Evolutionary conservation across 257 asterid genomes (phyloP).

Genomic region (Primulina eburnea): DNA sequence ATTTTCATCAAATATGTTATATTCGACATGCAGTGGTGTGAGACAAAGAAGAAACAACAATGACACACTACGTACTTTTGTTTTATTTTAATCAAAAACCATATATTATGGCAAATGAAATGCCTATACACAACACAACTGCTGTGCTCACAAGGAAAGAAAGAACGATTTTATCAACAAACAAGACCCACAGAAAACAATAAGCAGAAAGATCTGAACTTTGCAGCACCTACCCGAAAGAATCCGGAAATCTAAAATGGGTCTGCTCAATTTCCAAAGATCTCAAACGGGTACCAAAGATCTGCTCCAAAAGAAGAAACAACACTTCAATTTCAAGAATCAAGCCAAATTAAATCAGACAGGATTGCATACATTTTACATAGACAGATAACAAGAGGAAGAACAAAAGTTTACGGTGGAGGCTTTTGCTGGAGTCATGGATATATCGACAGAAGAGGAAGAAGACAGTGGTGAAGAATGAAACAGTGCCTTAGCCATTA

Average conservation of each 20-base stretch:
- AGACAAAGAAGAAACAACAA: background rate
- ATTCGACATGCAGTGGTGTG: conserved; percentile 13
- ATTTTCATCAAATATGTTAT: conserved; percentile 24
- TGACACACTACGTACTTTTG: background rate
- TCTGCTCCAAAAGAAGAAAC: background rate
- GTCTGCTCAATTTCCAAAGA: background rate
- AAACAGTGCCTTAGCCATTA: background rate
- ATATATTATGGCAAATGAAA: conserved; percentile 9
- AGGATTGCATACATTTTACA: background rate
- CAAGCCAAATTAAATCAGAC: background rate
- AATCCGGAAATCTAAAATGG: background rate
- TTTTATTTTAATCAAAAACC: background rate
- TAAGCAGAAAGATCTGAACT: background rate
- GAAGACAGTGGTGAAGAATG: background rate
- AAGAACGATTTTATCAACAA: background rate
- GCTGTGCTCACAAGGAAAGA: conserved; percentile 10
- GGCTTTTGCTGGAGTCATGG: background rate
- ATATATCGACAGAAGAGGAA: background rate
- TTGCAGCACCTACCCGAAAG: background rate
- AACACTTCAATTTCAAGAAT: background rate
- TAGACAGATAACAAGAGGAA: background rate
- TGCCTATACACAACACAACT: background rate
- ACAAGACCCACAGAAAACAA: background rate
- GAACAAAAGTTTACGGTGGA: background rate
- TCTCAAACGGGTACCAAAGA: background rate